phyloP scores from a whole-genome alignment of 257 asterid genomes.

The Schizonepeta tenuifolia region DNA sequence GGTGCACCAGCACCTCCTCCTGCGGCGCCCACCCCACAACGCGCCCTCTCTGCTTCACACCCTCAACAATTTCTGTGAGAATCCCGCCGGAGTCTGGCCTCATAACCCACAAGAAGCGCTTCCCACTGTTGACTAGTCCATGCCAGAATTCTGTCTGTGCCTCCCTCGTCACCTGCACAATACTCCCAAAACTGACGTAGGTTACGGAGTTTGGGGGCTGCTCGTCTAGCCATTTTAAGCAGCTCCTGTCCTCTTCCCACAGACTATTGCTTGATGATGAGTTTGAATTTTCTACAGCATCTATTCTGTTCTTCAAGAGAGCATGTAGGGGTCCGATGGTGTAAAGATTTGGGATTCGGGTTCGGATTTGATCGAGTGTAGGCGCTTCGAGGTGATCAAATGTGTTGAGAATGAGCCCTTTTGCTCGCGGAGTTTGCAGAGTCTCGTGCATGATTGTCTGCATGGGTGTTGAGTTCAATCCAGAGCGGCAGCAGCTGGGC shows the following conservation, averaged over 20 bases:
- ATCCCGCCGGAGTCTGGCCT: constrained; percentile 42
- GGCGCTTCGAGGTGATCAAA: constrained; percentile 49
- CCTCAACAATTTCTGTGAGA: constrained; percentile 30
- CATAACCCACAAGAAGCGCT: constrained; percentile 55
- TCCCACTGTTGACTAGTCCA: constrained; percentile 48
- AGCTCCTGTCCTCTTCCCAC: constrained; percentile 52
- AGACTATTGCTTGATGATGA: constrained; percentile 46
- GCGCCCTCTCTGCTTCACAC: constrained; percentile 25
- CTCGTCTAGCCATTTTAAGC: constrained; percentile 46
- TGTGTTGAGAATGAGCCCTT: constrained; percentile 45
- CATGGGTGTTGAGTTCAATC: neutral
- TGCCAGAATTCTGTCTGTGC: constrained; percentile 47
- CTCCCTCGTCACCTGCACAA: constrained; percentile 38
- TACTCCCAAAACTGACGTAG: constrained; percentile 58
- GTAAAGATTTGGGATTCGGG: constrained; percentile 38
- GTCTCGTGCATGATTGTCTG: constrained; percentile 28
- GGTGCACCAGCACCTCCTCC: constrained; percentile 36
- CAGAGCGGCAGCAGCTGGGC: constrained; percentile 34
- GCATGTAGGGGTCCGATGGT: constrained; percentile 48
- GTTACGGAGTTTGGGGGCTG: constrained; percentile 48
- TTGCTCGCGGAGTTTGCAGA: constrained; percentile 30
- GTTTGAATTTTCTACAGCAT: neutral
- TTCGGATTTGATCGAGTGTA: constrained; percentile 39
- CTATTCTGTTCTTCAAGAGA: constrained; percentile 28
- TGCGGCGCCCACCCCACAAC: constrained; percentile 39